Evolutionary conservation across 1,284 basidiomycete genomes (phyloP), one percentile per base, ranked within the genome.

Genomic region (Melampsora abietis-canadensis): DNA sequence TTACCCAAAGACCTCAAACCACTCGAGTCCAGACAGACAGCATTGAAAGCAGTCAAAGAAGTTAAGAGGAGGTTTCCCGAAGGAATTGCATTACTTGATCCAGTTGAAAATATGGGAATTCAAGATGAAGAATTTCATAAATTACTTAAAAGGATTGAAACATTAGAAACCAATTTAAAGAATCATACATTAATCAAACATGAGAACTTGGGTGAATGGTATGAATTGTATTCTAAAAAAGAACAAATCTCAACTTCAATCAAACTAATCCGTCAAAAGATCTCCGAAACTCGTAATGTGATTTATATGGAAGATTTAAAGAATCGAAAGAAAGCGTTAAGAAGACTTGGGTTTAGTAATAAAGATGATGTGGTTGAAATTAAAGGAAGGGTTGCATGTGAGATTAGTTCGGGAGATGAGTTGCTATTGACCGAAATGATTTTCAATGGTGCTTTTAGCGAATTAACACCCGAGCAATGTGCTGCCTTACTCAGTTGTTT

Each of bases 351-450:
- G 0, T 98, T 98, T 84, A 94, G 93, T 0, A 90, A 87, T 3
- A 82, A 88, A 2, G 87, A 90, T 2, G 96, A 98, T 81, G 95
- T 98, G 68, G 93, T 98, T 15, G 94, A 98, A 81, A 90, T 95
- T 86, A 99, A 99, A 83, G 96, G 96, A 0, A 86, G 96, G 59
- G 96, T 98, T 0, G 96, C 96, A 19, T 99, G 96, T 82, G 96
- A 99, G 84, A 98, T 99, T 82, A 93, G 90, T 79, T 91, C 94
- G 0, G 96, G 96, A 15, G 96, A 99, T 81, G 96, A 99, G 83
- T 83, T 99, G 64, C 85, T 99, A 37, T 85, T 99, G 76, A 98
- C 96, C 0, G 96, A 99, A 82, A 87, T 99, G 81, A 91, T 98
- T 78, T 98, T 99, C 85, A 94, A 96, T 78, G 95, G 95, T 69